Conservation (phyloP, 768 basidiomycete genomes). For the Suillus clintonianus region DNA sequence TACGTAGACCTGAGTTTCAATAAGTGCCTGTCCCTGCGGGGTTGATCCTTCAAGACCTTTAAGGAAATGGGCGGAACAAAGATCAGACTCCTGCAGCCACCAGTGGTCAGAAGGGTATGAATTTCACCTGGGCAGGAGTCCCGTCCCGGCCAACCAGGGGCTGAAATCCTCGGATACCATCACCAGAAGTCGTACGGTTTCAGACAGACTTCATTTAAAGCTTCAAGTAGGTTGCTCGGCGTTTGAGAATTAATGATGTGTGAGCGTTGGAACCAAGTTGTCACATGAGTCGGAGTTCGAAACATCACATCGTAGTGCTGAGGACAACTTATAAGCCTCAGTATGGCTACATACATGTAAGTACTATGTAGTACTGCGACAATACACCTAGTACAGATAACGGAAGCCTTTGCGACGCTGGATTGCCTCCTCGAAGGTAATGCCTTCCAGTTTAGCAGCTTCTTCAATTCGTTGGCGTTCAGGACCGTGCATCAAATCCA, state of each 20-base stretch:
- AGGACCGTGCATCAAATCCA: conserved; percentile 43
- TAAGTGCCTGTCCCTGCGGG: background rate
- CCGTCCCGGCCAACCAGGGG: background rate
- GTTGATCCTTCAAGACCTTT: background rate
- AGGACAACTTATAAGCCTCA: no score
- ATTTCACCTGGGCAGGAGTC: background rate
- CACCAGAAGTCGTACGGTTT: background rate
- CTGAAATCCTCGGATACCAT: background rate
- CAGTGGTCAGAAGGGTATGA: background rate
- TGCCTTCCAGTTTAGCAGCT: conserved; percentile 58
- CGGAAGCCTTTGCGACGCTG: conserved; percentile 58
- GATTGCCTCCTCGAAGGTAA: conserved; percentile 61
- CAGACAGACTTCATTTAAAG: no score
- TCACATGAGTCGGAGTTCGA: background rate
- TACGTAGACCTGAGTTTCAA: background rate
- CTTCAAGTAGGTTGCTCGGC: background rate
- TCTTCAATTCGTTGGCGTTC: conserved; percentile 54
- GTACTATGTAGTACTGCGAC: no score
- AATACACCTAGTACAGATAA: conserved; percentile 47
- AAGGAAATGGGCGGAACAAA: background rate
- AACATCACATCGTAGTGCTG: background rate
- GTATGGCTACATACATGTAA: no score
- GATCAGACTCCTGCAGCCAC: background rate
- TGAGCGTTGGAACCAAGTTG: background rate
- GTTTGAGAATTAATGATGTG: background rate